Evolutionary conservation across 495 filamentous ascomycete species (phyloP).

Genomic region (Hyaloscypha finlandica): DNA sequence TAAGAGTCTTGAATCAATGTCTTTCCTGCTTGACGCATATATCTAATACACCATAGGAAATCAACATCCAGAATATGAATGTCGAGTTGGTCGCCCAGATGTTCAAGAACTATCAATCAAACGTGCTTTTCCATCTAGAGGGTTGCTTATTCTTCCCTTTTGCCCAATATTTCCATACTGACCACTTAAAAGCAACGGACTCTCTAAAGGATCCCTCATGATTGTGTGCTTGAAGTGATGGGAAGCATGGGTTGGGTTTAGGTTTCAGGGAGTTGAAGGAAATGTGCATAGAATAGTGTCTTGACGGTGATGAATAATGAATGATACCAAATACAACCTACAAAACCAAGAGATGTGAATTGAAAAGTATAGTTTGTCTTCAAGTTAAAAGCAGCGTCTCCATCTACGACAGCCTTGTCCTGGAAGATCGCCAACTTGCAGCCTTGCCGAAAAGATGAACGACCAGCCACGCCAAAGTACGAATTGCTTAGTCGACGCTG

Average conservation of each 20-base stretch:
- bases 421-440: neutral
- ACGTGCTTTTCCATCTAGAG: slow-evolving; percentile 96
- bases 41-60: slow-evolving; percentile 60
- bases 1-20: slow-evolving; percentile 37
- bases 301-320: slow-evolving; percentile 16
- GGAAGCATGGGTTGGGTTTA: neutral
- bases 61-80: slow-evolving; percentile 98
- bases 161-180: neutral
- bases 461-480: neutral
- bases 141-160: slow-evolving; percentile 52
- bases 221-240: slow-evolving; percentile 20
- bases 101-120: slow-evolving; percentile 99
- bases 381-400: neutral
- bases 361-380: neutral
- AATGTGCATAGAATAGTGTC: neutral
- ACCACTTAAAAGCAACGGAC: slow-evolving; percentile 66
- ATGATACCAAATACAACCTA: slow-evolving; percentile 12
- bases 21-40: neutral
- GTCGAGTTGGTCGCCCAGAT: slow-evolving; percentile 97
- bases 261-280: slow-evolving; percentile 3
- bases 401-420: slow-evolving; percentile 14
- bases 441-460: slow-evolving; percentile 15
- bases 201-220: slow-evolving; percentile 78
- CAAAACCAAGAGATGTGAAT: too few relatives aligned
- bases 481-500: neutral